A percentile compares a stretch with the other conserved stretches of the same genome.
phyloP scores from a whole-genome alignment of 352 stramenopile genomes.

The Aphanomyces invadans region DNA sequence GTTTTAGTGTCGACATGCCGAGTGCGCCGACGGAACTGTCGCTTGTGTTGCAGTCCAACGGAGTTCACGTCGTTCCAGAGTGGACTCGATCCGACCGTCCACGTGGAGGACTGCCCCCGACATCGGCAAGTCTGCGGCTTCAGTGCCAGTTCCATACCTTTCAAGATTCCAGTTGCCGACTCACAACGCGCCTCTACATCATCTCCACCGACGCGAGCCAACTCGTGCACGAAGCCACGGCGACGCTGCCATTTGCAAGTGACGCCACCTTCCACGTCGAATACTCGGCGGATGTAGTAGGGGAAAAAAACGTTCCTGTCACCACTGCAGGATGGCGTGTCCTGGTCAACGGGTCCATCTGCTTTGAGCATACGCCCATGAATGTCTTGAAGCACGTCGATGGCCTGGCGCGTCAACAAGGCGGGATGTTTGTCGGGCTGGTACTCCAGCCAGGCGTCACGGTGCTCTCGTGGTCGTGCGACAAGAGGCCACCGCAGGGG shows the following conservation, averaged over 20 bases:
- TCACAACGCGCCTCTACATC: no score
- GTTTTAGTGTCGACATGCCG: neutral
- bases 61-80: neutral
- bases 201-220: neutral
- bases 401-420: neutral
- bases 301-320: neutral
- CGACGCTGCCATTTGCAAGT: no score
- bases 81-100: no score
- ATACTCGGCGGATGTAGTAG: neutral
- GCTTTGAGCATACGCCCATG: neutral
- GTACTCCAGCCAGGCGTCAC: neutral
- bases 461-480: conserved; percentile 1
- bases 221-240: neutral
- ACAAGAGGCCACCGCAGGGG: no score
- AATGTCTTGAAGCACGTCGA: neutral
- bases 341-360: neutral
- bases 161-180: neutral
- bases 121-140: neutral
- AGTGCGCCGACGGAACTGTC: neutral
- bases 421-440: neutral
- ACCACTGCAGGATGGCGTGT: neutral
- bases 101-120: neutral
- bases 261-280: no score
- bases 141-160: conserved; percentile 2
- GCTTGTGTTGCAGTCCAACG: neutral